phyloP scores from a whole-genome alignment of 345 rosid genomes.

The Camelina sativa region DNA sequence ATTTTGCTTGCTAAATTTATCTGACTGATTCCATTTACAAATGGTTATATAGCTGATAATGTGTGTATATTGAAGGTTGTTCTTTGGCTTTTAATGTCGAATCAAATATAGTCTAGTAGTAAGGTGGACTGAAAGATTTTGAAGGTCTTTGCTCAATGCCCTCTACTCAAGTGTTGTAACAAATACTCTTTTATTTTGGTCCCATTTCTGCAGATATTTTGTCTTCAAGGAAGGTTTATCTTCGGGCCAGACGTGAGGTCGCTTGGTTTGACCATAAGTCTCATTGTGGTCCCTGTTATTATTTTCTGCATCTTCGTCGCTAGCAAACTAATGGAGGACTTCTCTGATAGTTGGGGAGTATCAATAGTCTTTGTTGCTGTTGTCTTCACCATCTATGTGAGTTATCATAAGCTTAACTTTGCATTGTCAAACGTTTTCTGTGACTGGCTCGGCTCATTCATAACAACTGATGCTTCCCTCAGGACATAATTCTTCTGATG shows the following conservation, averaged over 20 bases:
- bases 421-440: constrained; percentile 12
- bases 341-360: constrained; percentile 57
- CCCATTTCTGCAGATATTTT: constrained; percentile 67
- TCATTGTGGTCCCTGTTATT: constrained; percentile 67
- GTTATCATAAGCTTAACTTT: constrained; percentile 1
- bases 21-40: constrained; percentile 8
- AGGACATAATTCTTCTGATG: constrained; percentile 77
- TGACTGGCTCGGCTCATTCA: neutral
- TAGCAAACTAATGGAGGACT: constrained; percentile 52
- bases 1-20: neutral
- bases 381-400: constrained; percentile 43
- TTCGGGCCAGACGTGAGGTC: constrained; percentile 92
- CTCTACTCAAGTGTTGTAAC: constrained; percentile 8
- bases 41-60: constrained; percentile 3
- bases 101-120: neutral
- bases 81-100: neutral
- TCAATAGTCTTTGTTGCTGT: constrained; percentile 47
- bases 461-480: constrained; percentile 34
- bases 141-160: neutral
- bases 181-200: neutral
- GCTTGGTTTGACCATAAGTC: constrained; percentile 64
- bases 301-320: constrained; percentile 76
- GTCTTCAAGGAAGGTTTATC: constrained; percentile 73
- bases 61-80: constrained; percentile 3
- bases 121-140: constrained; percentile 1